phyloP scores from a whole-genome alignment of 2,329 filamentous ascomycete species.

The Gaeumannomyces sp. region DNA sequence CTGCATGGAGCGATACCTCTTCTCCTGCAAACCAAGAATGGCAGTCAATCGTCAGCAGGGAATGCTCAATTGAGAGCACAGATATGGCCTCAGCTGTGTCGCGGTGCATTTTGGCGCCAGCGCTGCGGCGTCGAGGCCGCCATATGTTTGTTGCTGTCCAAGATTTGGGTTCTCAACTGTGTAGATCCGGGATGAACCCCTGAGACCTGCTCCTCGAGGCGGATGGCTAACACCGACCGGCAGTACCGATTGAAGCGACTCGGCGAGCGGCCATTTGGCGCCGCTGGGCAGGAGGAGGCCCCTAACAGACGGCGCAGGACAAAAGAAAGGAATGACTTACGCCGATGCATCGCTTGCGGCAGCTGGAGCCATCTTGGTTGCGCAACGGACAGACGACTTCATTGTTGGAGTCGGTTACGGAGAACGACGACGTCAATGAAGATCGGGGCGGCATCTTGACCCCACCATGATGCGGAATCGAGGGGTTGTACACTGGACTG shows the following conservation, averaged over 20 bases:
- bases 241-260: background rate
- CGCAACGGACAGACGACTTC: conserved; percentile 94
- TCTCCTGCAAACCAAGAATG: conserved; percentile 23
- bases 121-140: background rate
- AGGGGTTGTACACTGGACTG: conserved; percentile 8
- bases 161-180: background rate
- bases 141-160: background rate
- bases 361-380: conserved; percentile 94
- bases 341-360: conserved; percentile 94
- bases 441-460: conserved; percentile 82
- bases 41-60: conserved; percentile 16
- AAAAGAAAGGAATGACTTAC: conserved; percentile 56
- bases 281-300: background rate
- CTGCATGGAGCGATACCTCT: conserved; percentile 88
- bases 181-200: background rate
- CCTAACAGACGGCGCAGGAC: background rate
- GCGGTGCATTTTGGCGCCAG: background rate
- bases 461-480: conserved; percentile 42
- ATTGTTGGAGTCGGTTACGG: conserved; percentile 78
- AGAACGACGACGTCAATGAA: conserved; percentile 83
- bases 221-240: background rate
- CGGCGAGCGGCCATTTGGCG: background rate
- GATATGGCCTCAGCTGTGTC: background rate
- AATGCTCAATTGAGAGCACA: background rate
- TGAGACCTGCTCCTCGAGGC: background rate